Evolutionary conservation across 2,329 filamentous ascomycete genomes (phyloP), one percentile per base, ranked within the genome.

Genomic region (Fusarium marasasianum): DNA sequence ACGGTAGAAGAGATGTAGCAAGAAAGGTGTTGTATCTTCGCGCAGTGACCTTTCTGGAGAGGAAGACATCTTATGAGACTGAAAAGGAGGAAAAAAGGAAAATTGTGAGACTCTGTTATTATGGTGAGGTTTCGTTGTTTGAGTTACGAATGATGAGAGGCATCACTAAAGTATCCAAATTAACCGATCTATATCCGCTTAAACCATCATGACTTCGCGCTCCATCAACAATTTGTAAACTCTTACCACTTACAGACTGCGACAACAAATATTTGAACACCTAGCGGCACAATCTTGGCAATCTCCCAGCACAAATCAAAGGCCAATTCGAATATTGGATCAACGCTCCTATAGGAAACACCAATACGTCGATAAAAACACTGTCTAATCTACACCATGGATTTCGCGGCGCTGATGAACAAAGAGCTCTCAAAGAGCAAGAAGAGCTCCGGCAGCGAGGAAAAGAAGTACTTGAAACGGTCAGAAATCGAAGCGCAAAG

Each of bases 371-470:
- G 31, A 33, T 18, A 9, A 6, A 61, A 61, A 43, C 56, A 31
- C 22, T 15, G 10, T 54, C 45, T 26, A 31, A 45, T 37, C 15
- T 71, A 80, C 37, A 87, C 71, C 76, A 99, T 99, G 96, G 95
- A 99, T 83, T 99, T 99, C 86, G 95, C 95, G 70, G 90, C 94
- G 41, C 86, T 99, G 54, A 97, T 99, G 94, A 91, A 93, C 79
- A 93, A 94, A 80, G 95, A 98, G 83, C 96, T 99, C 79, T 91
- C 93, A 79, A 97, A 96, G 83, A 88, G 92, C 76, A 94, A 94
- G 82, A 84, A 88, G 62, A 75, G 84, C 47, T 75, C 84, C 43
- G 76, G 84, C 59, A 72, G 83, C 41, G 82, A 84, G 22, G 79
- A 83, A 44, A 92, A 92, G 79, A 98, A 97, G 83, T 98, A 94